Conservation (phyloP, 2,329 filamentous ascomycete genomes). For the Aspergillus calidoustus region DNA sequence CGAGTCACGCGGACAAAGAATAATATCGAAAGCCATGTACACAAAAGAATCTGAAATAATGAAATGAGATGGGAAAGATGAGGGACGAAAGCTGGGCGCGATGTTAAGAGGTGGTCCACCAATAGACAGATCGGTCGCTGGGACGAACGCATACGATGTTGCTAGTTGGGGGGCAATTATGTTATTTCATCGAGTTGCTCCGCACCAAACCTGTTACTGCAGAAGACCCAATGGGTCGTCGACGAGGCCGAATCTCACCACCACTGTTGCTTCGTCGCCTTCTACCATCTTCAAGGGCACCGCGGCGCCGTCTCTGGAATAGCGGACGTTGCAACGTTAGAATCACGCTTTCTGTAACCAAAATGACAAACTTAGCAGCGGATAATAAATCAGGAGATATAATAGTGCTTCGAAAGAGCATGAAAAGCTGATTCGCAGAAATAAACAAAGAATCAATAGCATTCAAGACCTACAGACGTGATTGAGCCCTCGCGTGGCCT, state of each 20-base stretch:
- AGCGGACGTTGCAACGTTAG: slow-evolving; percentile 51
- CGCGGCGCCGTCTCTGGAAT: slow-evolving; percentile 53
- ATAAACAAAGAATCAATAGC: slow-evolving; percentile 31
- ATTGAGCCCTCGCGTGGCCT: slow-evolving; percentile 47
- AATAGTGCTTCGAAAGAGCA: slow-evolving; percentile 15
- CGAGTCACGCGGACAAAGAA: slow-evolving; percentile 33
- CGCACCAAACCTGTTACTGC: slow-evolving; percentile 43
- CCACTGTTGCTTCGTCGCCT: slow-evolving; percentile 48
- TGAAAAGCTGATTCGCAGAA: slow-evolving; percentile 29
- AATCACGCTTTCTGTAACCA: slow-evolving; percentile 51
- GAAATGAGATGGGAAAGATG: slow-evolving; percentile 25
- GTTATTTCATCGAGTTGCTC: slow-evolving; percentile 49
- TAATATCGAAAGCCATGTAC: slow-evolving; percentile 49
- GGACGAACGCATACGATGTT: slow-evolving; percentile 38
- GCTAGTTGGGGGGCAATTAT: slow-evolving; percentile 30
- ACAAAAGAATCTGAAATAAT: slow-evolving; percentile 36
- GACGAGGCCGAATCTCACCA: slow-evolving; percentile 47
- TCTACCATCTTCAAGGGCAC: slow-evolving; percentile 45
- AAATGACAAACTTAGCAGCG: slow-evolving; percentile 45
- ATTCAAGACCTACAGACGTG: slow-evolving; percentile 38
- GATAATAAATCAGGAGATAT: slow-evolving; percentile 34
- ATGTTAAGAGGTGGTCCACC: slow-evolving; percentile 26
- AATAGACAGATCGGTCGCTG: slow-evolving; percentile 29
- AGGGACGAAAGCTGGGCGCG: slow-evolving; percentile 24
- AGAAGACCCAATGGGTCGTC: slow-evolving; percentile 45